These are phyloP conservation scores for Penicillium aurantiogriseum DNA, from an alignment of 2,329 filamentous ascomycete genomes.

Conservation along the genomic window DNA sequence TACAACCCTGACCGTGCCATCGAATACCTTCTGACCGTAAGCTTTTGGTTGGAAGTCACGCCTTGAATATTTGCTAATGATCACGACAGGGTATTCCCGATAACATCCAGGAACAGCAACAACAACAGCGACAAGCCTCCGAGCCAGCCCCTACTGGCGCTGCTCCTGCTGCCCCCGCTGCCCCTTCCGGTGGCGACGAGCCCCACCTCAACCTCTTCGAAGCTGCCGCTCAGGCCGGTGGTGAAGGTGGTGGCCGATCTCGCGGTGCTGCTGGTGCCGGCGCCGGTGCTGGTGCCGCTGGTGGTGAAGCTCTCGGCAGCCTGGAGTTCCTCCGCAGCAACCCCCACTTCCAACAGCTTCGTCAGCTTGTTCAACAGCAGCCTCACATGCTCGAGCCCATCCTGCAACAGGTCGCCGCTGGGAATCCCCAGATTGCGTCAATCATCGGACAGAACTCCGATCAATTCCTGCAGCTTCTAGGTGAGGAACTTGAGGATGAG, in stretches of 20 bases:
- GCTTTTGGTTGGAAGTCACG: slow-evolving; percentile 34
- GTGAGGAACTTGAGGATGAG: slow-evolving; percentile 75
- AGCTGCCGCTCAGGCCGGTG: slow-evolving; percentile 73
- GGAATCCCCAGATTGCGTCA: slow-evolving; percentile 90
- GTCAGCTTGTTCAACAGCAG: slow-evolving; percentile 95
- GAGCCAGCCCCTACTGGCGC: slow-evolving; percentile 42
- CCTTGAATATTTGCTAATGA: slow-evolving; percentile 4
- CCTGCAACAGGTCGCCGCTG: slow-evolving; percentile 88
- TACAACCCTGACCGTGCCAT: slow-evolving; percentile 97
- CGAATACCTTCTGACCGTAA: slow-evolving; percentile 85
- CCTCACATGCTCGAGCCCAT: slow-evolving; percentile 99
- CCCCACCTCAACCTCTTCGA: slow-evolving; percentile 82
- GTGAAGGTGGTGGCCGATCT: slow-evolving; percentile 38
- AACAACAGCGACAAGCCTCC: slow-evolving; percentile 61
- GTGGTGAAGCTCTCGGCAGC: slow-evolving; percentile 64
- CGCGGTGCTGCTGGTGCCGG: slow-evolving; percentile 34
- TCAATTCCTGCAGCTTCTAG: slow-evolving; percentile 84
- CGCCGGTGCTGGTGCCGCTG: slow-evolving; percentile 47
- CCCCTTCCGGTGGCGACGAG: slow-evolving; percentile 52
- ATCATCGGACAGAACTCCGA: slow-evolving; percentile 90
- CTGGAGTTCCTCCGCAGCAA: slow-evolving; percentile 94
- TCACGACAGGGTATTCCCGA: slow-evolving; percentile 79
- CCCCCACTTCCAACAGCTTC: slow-evolving; percentile 94
- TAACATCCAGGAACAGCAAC: slow-evolving; percentile 67
- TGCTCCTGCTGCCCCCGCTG: slow-evolving; percentile 31